Conservation (phyloP, 108 stramenopile species). For the Discostella pseudostelligera region DNA sequence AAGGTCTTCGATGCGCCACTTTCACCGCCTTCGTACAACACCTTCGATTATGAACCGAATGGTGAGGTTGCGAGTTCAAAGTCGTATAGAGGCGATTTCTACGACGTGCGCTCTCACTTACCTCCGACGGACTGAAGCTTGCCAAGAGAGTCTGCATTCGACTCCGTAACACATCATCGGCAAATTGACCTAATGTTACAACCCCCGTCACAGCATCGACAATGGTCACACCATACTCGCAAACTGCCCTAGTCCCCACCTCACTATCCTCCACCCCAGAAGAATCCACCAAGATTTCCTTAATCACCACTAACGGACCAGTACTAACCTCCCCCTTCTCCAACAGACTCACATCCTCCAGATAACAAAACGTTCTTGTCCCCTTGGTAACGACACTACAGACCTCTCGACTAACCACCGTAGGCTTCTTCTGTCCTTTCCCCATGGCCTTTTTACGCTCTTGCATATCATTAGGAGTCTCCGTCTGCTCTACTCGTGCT, state of each 20-base stretch:
- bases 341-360: slow-evolving; percentile 74
- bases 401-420: slow-evolving; percentile 94
- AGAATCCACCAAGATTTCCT: slow-evolving; percentile 51
- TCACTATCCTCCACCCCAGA: slow-evolving; percentile 30
- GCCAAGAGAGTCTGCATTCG: slow-evolving; percentile 93
- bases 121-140: slow-evolving; percentile 82
- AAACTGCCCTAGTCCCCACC: slow-evolving; percentile 56
- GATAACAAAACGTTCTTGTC: slow-evolving; percentile 91
- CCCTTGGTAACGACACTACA: slow-evolving; percentile 87
- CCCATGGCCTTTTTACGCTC: slow-evolving; percentile 70
- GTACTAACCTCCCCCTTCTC: slow-evolving; percentile 30
- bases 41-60: slow-evolving; percentile 13
- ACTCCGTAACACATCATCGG: slow-evolving; percentile 89
- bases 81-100: background rate
- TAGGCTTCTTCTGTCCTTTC: slow-evolving; percentile 65
- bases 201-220: slow-evolving; percentile 86
- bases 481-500: slow-evolving; percentile 98
- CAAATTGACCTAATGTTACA: slow-evolving; percentile 96
- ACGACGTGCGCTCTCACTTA: slow-evolving; percentile 34
- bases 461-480: slow-evolving; percentile 93
- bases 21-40: slow-evolving; percentile 52
- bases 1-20: slow-evolving; percentile 58
- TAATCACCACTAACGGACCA: slow-evolving; percentile 84
- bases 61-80: background rate
- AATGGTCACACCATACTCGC: slow-evolving; percentile 92